Base-by-base conservation (phyloP, 2,329 filamentous ascomycete species). In the Beauveria brongniartii region DNA sequence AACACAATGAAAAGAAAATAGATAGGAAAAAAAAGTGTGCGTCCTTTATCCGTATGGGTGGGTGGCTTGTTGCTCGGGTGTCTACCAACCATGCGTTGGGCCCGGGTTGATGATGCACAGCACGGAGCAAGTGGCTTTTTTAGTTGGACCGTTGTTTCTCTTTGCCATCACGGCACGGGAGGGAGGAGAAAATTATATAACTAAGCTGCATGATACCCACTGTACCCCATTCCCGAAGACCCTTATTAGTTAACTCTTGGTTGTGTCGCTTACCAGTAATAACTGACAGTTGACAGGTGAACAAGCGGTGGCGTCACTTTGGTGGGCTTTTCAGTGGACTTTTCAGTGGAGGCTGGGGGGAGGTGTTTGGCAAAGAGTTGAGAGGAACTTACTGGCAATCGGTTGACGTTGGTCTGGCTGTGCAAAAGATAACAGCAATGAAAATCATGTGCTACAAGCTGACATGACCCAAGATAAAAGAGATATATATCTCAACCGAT, bases 61-160 rank as follows among this genome's bases (percentile, higher is more conserved):
- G 54, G 54, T 44, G n/a, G 20, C 22, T 30, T 46, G 55, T 50
- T 41, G 46, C 55, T 58, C 46, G 14, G 30, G 55, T 18, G 20
- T 57, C 8, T 20, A 56, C 55, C 55, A 48, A 28, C 12, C 26
- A 24, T 24, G 28, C 55, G 9, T 16, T n/a, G 43, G 43, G 43
- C 16, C 34, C 18, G 24, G 40, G 37, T 37, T 47, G 54, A 34
- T 44, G 40, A 57, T 57, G 28, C 43, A 57, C 55, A 48, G 22
- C 46, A 34, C 41, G 20, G 54, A 30, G 55, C 43, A 46, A 22
- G 43, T 58, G 46, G 55, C 55, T 58, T 58, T 41, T 41, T 50
- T n/a, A 43, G 40, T 55, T n/a, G 52, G 37, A 2, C 52, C 37
- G 24, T 46, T 12, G 40, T 57, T 48, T 48, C 44, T 48, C 18